Conservation (phyloP, 164 flowering plant genomes). For the Dillenia suffruticosa region DNA sequence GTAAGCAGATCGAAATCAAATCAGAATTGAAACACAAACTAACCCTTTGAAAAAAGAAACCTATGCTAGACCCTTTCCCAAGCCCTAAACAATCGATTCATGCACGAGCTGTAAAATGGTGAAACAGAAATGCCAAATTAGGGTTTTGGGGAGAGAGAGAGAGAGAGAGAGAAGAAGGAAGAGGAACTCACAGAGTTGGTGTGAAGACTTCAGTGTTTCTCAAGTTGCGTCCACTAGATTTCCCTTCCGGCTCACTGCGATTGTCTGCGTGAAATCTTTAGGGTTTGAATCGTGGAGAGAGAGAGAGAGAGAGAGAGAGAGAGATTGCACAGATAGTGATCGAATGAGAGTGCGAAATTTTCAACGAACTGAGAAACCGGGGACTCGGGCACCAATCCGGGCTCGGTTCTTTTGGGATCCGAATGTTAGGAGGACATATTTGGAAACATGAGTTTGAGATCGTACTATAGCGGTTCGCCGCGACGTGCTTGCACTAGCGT, state of each 20-base stretch:
- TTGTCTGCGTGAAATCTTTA: slow-evolving; percentile 9
- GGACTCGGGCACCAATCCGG: slow-evolving; percentile 24
- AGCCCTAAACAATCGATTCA: background rate
- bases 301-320: slow-evolving; percentile 16
- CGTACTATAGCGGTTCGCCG: no score
- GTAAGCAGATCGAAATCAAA: no score
- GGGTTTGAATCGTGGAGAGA: slow-evolving; percentile 25
- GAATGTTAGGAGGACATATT: background rate
- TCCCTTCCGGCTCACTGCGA: slow-evolving; percentile 18
- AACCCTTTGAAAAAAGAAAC: no score
- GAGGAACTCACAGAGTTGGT: slow-evolving; percentile 15
- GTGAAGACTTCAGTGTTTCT: slow-evolving; percentile 7
- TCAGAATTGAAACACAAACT: no score
- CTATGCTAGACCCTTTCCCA: no score
- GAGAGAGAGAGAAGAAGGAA: background rate
- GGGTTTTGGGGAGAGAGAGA: slow-evolving; percentile 19
- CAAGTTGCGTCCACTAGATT: slow-evolving; percentile 11
- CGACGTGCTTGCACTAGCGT: no score
- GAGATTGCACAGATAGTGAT: slow-evolving; percentile 32
- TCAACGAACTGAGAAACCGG: slow-evolving; percentile 41
- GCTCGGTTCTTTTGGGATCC: slow-evolving; percentile 9
- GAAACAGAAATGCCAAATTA: slow-evolving; percentile 14
- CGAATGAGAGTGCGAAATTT: slow-evolving; percentile 41
- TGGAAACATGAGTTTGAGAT: no score
- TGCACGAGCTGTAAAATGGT: slow-evolving; percentile 8